phyloP scores from a whole-genome alignment of 2,329 filamentous ascomycete genomes.

The Apiospora saccharicola region DNA sequence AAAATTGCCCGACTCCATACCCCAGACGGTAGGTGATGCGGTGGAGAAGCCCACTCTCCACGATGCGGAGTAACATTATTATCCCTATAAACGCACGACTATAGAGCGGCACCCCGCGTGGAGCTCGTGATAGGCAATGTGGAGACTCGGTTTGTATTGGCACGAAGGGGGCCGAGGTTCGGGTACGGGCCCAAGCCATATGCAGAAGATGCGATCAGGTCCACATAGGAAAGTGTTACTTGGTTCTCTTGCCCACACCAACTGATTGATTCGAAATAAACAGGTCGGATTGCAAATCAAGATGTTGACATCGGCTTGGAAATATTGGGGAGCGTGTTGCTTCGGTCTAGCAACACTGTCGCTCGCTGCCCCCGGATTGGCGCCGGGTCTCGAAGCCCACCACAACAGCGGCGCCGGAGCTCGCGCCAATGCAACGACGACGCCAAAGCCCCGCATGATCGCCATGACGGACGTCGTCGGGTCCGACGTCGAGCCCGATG shows the following conservation, averaged over 20 bases:
- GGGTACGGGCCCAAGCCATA: no score
- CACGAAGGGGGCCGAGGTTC: not conserved
- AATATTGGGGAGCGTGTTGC: not conserved
- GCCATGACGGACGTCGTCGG: constrained; percentile 16
- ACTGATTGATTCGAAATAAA: not conserved
- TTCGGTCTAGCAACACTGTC: not conserved
- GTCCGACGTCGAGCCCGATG: constrained; percentile 15
- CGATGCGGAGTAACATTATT: not conserved
- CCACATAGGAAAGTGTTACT: not conserved
- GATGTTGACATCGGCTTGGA: not conserved
- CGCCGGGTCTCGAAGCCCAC: not conserved
- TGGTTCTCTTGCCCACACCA: not conserved
- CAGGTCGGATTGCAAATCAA: not conserved
- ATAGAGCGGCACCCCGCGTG: not conserved
- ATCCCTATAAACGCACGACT: not conserved
- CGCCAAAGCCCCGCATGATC: constrained; percentile 9
- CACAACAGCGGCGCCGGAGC: not conserved
- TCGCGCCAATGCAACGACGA: not conserved
- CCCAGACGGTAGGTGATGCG: no score
- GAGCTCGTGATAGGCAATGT: not conserved
- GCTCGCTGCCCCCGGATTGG: not conserved
- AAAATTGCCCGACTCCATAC: no score
- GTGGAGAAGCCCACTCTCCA: not conserved
- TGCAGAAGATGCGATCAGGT: not conserved
- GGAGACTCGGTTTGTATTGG: not conserved